phyloP scores from a whole-genome alignment of 331 rosid species.

The Stylosanthes scabra region DNA sequence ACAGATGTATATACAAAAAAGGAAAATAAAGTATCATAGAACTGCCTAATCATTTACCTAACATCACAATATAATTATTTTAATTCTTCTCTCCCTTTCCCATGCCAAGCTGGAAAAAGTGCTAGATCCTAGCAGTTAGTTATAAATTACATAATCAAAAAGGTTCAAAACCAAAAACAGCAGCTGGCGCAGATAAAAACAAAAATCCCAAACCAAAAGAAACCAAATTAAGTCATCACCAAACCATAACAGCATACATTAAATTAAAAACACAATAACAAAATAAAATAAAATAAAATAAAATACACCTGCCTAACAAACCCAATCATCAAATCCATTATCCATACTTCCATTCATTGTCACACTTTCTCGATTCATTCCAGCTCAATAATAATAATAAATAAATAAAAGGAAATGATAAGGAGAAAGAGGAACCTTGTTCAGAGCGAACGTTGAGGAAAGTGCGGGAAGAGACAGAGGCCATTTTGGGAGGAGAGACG shows the following conservation, averaged over 20 bases:
- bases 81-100: not conserved
- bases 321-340: not conserved
- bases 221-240: not conserved
- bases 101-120: not conserved
- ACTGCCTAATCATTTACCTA: too few relatives aligned
- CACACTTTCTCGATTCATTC: not conserved
- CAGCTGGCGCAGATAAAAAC: not conserved
- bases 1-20: not conserved
- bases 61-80: not conserved
- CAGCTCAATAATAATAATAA: not conserved
- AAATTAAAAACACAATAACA: not conserved
- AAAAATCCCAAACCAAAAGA: not conserved
- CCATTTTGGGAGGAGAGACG: constrained; percentile 39
- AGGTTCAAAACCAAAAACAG: not conserved
- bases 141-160: not conserved
- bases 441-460: constrained; percentile 70
- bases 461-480: constrained; percentile 55
- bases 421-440: constrained; percentile 49
- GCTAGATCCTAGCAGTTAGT: too few relatives aligned
- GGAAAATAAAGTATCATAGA: not conserved
- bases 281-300: not conserved
- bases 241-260: constrained; percentile 5
- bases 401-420: too few relatives aligned
- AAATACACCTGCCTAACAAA: too few relatives aligned
- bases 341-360: constrained; percentile 1